Evolutionary conservation across 108 stramenopile genomes (phyloP), one percentile per base, ranked within the genome.

Genomic region (Cyclotella distinguenda): DNA sequence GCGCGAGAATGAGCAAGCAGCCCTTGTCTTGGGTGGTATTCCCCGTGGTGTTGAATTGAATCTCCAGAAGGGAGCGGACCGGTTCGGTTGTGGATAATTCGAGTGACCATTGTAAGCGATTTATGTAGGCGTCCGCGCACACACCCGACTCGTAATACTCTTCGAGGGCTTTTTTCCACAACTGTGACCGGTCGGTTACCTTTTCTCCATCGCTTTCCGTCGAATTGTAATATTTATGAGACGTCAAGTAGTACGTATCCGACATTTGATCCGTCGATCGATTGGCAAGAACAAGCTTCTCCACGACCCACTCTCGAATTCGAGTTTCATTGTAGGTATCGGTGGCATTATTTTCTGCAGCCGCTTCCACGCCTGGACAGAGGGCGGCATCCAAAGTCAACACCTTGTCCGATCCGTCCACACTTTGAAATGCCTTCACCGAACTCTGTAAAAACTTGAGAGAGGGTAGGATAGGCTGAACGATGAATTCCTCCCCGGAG

Each of bases 41-140:
- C 1, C 68, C 68, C 8, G 68, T 60, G 11, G 50, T 69, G 39
- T 60, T 69, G 21, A 51, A 69, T 50, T 33, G 31, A 3, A 69
- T 30, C 22, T 57, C 21, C n/a, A 60, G 21, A 15, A 43, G 49
- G 6, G 67, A 58, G 8, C 34, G 2, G 22, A 34, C 47, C 12
- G 56, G 46, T 16, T 59, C 47, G 6, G 54, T 39, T 0, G 7
- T 34, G 3, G 40, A 40, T 6, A 58, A 59, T 13, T 57, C 26
- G 1, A 69, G 21, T 25, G 23, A 36, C 68, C 68, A 69, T 6
- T 13, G 35, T 1, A 58, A 40, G 18, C 61, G 45, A 49, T 15
- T 50, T 28, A 27, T 33, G 22, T 59, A 68, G 0, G 44, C 16
- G n/a, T 51, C 57, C 38, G 44, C 48, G 21, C 67, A 68, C 0